These are phyloP conservation scores for Vitis hybrid DNA, from an alignment of 177 flowering plant genomes.

Conservation along the genomic window DNA sequence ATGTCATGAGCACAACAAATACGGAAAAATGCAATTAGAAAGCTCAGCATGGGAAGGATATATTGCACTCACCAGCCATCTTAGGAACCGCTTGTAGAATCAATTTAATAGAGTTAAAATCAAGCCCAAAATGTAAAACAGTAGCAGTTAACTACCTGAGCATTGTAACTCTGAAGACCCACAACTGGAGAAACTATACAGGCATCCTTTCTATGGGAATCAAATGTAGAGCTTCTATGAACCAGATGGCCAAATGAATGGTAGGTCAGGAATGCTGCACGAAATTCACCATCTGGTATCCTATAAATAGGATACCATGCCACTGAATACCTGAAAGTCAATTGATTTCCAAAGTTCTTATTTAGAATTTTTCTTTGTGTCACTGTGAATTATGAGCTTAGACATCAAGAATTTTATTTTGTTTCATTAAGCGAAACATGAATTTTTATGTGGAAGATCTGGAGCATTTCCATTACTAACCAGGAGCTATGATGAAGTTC, in stretches of 20 bases:
- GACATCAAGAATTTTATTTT: no score
- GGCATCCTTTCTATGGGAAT: constrained; percentile 22
- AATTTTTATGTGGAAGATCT: not conserved
- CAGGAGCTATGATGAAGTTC: constrained; percentile 76
- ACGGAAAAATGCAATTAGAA: no score
- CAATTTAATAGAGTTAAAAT: not conserved
- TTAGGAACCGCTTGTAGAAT: not conserved
- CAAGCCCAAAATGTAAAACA: constrained; percentile 1
- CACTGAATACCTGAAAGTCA: constrained; percentile 66
- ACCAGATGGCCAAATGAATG: constrained; percentile 73
- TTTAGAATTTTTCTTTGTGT: not conserved
- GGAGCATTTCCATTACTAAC: constrained; percentile 30
- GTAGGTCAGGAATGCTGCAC: constrained; percentile 77
- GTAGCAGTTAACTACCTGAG: constrained; percentile 46
- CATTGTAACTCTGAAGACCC: constrained; percentile 73
- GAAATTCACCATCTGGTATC: constrained; percentile 67
- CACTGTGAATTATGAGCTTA: no score
- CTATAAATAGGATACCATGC: constrained; percentile 92
- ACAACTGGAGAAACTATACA: constrained; percentile 56
- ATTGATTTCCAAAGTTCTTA: not conserved
- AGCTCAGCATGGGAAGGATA: no score
- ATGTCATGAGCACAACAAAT: no score
- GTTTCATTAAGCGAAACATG: no score
- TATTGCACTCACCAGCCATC: no score
- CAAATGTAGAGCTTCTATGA: constrained; percentile 24